These are phyloP conservation scores for Lyophyllum shimeji DNA, from an alignment of 768 basidiomycete species.

Conservation along the genomic window DNA sequence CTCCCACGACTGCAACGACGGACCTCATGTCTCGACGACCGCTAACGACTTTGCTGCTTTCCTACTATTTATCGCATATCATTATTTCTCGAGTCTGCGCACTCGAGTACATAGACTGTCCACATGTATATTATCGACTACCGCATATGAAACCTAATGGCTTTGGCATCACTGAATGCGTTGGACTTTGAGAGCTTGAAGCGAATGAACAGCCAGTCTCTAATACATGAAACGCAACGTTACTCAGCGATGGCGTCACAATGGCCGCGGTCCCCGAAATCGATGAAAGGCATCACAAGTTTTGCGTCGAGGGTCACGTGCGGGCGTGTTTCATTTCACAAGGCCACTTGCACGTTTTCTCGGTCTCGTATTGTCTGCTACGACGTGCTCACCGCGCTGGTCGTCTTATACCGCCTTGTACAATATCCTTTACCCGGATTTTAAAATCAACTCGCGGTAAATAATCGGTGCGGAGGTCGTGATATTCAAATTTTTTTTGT, in stretches of 20 bases:
- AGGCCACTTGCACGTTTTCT: not conserved
- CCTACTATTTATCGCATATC: constrained; percentile 1
- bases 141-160: not conserved
- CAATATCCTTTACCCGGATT: not conserved
- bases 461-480: constrained; percentile 2
- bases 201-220: no score
- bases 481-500: not conserved
- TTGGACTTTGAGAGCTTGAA: no score
- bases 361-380: not conserved
- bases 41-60: no score
- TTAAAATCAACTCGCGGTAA: not conserved
- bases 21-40: not conserved
- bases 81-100: not conserved
- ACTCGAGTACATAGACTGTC: not conserved
- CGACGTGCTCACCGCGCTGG: not conserved
- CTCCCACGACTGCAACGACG: not conserved
- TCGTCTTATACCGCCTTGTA: constrained; percentile 1
- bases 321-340: constrained; percentile 6
- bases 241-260: no score
- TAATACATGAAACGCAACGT: no score
- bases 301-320: constrained; percentile 15
- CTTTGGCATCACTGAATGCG: not conserved
- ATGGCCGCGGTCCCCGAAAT: no score
- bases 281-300: no score
- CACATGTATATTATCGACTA: not conserved